These are phyloP conservation scores for Ceratobasidium papillatum DNA, from an alignment of 1,284 basidiomycete species.

Conservation along the genomic window DNA sequence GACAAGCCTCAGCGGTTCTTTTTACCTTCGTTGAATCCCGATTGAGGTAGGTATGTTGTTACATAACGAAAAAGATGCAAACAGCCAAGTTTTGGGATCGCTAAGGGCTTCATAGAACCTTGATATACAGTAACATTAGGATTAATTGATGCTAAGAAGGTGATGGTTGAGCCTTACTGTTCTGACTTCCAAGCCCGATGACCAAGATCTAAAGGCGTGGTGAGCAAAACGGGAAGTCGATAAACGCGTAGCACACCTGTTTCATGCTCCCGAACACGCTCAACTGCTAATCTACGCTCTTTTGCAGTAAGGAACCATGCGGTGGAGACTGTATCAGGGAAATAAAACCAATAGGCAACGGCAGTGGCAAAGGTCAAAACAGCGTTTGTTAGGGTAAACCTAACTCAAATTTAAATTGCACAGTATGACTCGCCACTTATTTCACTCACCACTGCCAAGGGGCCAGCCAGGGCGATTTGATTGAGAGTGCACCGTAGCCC, in stretches of 20 bases:
- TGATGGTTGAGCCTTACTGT: conserved; percentile 59
- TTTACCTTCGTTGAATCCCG: conserved; percentile 67
- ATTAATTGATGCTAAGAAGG: background rate
- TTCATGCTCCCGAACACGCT: conserved; percentile 66
- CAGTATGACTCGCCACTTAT: background rate
- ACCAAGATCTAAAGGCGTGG: background rate
- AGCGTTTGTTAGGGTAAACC: conserved; percentile 80
- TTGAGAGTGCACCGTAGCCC: conserved; percentile 72
- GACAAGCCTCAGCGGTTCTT: background rate
- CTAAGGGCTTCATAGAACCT: conserved; percentile 72
- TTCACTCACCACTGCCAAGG: conserved; percentile 71
- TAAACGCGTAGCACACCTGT: conserved; percentile 54
- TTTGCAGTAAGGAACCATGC: conserved; percentile 73
- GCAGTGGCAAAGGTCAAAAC: conserved; percentile 63
- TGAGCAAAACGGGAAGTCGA: conserved; percentile 69
- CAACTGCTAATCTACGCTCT: conserved; percentile 71
- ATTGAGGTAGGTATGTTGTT: conserved; percentile 74
- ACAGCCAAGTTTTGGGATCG: conserved; percentile 77
- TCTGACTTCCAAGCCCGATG: conserved; percentile 61
- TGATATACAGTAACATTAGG: background rate
- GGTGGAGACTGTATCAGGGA: conserved; percentile 73
- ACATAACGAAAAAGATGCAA: conserved; percentile 69
- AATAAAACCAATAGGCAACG: conserved; percentile 62
- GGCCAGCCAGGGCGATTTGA: conserved; percentile 61
- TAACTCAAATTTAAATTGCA: conserved; percentile 46